phyloP scores from a whole-genome alignment of 768 basidiomycete genomes.

The Glaciozyma antarctica region DNA sequence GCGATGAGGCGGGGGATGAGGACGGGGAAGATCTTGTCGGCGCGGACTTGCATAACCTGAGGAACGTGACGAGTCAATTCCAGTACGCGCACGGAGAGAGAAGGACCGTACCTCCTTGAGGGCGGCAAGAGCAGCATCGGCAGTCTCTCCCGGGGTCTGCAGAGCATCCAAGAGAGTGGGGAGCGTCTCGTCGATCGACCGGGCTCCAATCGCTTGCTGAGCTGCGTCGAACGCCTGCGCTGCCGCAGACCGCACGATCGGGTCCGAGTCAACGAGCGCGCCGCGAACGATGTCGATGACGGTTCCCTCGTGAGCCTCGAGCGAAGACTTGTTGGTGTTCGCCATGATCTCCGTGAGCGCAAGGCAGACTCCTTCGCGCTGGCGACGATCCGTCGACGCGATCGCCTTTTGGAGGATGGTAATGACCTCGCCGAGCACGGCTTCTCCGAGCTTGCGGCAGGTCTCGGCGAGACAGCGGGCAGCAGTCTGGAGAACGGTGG shows the following conservation, averaged over 20 bases:
- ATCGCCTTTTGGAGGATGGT: slow-evolving; percentile 57
- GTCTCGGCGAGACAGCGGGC: slow-evolving; percentile 75
- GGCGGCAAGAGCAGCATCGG: slow-evolving; percentile 91
- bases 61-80: not conserved
- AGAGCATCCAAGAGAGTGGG: slow-evolving; percentile 89
- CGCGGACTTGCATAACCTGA: slow-evolving; percentile 58
- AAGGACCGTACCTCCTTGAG: slow-evolving; percentile 79
- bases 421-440: slow-evolving; percentile 73
- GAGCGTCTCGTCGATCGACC: slow-evolving; percentile 92
- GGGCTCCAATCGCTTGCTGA: slow-evolving; percentile 82
- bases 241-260: slow-evolving; percentile 76
- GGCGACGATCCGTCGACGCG: slow-evolving; percentile 43
- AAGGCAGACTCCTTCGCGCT: slow-evolving; percentile 74
- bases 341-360: slow-evolving; percentile 84
- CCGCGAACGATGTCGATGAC: slow-evolving; percentile 75
- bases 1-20: slow-evolving; percentile 86
- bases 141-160: slow-evolving; percentile 79
- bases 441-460: slow-evolving; percentile 91
- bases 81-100: not conserved
- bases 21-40: slow-evolving; percentile 91
- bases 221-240: slow-evolving; percentile 80
- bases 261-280: slow-evolving; percentile 79
- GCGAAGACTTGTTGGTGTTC: slow-evolving; percentile 68
- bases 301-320: slow-evolving; percentile 67
- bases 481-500: slow-evolving; percentile 54